A percentile compares a stretch with the other conserved stretches of the same genome.
phyloP scores from a whole-genome alignment of 148 eudicot genomes.

The Selenicereus undatus region DNA sequence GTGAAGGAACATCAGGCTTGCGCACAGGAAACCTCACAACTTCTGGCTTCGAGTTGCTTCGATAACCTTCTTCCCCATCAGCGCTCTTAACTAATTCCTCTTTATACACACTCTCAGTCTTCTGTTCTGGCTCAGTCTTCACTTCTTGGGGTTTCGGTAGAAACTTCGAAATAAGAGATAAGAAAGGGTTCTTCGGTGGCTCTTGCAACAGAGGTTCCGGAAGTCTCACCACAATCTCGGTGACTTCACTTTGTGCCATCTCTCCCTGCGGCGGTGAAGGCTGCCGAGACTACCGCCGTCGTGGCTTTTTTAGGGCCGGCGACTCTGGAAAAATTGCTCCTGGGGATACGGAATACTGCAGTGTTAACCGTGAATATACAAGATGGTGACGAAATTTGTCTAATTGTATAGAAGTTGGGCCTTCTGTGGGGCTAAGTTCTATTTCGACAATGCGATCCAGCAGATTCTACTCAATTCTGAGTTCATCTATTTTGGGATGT shows the following conservation, averaged over 20 bases:
- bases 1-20: slow-evolving; percentile 25
- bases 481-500: not conserved
- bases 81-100: slow-evolving; percentile 10
- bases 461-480: not conserved
- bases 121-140: slow-evolving; percentile 7
- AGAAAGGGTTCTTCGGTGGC: slow-evolving; percentile 24
- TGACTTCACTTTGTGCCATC: slow-evolving; percentile 20
- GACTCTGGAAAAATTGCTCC: too few species aligned
- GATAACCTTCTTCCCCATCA: slow-evolving; percentile 23
- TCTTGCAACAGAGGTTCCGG: slow-evolving; percentile 1
- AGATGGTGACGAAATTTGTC: not conserved
- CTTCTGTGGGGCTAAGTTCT: not conserved
- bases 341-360: not conserved
- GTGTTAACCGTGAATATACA: not conserved
- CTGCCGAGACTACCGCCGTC: not conserved
- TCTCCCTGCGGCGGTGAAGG: not conserved
- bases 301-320: not conserved
- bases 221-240: not conserved
- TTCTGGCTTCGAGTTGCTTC: slow-evolving; percentile 20
- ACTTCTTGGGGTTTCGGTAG: slow-evolving; percentile 7
- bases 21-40: slow-evolving; percentile 29
- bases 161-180: slow-evolving; percentile 29
- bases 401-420: not conserved
- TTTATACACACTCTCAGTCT: not conserved
- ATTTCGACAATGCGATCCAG: not conserved